These are phyloP conservation scores for Globisporangium sylvaticum DNA, from an alignment of 352 stramenopile species.

Conservation along the genomic window DNA sequence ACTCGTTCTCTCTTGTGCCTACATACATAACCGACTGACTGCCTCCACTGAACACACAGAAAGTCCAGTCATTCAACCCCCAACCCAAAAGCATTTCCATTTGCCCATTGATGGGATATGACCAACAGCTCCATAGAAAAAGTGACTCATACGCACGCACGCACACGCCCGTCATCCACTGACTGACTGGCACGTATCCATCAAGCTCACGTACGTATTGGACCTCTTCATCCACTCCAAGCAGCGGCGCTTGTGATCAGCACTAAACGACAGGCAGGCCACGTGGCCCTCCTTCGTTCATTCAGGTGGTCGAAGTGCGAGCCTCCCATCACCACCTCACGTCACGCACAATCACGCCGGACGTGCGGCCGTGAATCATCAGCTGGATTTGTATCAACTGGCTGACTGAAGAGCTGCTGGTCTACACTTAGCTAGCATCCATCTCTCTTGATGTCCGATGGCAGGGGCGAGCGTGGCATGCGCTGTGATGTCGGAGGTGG, in stretches of 20 bases:
- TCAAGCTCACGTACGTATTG: background rate
- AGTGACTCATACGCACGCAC: background rate
- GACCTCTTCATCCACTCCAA: too few species aligned
- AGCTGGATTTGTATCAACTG: too few species aligned
- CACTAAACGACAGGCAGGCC: background rate
- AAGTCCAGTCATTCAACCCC: background rate
- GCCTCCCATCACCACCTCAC: background rate
- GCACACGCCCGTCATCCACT: background rate
- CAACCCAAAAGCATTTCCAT: background rate
- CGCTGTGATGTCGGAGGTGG: too few species aligned
- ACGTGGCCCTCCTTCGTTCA: background rate
- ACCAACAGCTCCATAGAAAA: background rate
- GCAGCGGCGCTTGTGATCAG: background rate
- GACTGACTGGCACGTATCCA: background rate
- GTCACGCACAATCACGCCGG: background rate
- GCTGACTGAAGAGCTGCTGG: too few species aligned
- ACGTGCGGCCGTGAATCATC: background rate
- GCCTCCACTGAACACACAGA: background rate
- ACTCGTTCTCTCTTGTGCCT: too few species aligned
- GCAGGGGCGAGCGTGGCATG: too few species aligned
- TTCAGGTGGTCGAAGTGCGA: background rate
- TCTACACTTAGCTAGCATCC: too few species aligned
- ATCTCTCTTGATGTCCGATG: background rate
- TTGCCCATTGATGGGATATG: background rate
- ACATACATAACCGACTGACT: too few species aligned